Conservation (phyloP, 2,329 filamentous ascomycete genomes). For the Aspergillus ibericus region DNA sequence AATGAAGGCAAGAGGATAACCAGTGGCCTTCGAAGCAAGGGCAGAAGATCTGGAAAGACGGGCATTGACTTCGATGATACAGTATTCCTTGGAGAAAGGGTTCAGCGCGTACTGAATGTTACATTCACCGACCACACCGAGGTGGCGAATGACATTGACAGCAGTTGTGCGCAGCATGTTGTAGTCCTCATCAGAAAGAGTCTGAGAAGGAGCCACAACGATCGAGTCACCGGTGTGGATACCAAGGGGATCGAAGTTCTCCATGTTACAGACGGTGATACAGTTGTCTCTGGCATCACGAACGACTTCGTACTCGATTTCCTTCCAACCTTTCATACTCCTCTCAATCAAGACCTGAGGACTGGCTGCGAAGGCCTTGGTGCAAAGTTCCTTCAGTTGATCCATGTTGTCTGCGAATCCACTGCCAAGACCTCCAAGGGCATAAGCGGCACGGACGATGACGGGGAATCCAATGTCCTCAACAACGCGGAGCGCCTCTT, state of each 20-base stretch:
- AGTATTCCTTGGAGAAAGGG: slow-evolving; percentile 92
- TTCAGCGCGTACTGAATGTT: slow-evolving; percentile 99
- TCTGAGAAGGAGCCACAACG: slow-evolving; percentile 95
- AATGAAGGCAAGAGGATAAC: slow-evolving; percentile 93
- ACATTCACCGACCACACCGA: slow-evolving; percentile 96
- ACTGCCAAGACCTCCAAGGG: slow-evolving; percentile 89
- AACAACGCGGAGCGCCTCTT: slow-evolving; percentile 85
- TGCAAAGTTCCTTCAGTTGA: slow-evolving; percentile 82
- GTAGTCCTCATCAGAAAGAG: slow-evolving; percentile 95
- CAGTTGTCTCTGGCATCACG: slow-evolving; percentile 95
- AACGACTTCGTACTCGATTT: slow-evolving; percentile 98
- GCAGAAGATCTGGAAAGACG: slow-evolving; percentile 93
- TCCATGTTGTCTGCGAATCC: slow-evolving; percentile 89
- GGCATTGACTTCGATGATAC: slow-evolving; percentile 98
- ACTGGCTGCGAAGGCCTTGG: slow-evolving; percentile 91
- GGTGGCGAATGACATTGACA: slow-evolving; percentile 93
- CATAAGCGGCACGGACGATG: slow-evolving; percentile 95
- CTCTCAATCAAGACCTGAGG: slow-evolving; percentile 95
- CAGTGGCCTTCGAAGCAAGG: slow-evolving; percentile 93
- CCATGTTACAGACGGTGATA: slow-evolving; percentile 99
- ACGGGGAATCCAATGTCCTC: slow-evolving; percentile 93
- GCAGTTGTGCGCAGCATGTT: slow-evolving; percentile 98
- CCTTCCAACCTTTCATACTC: slow-evolving; percentile 99
- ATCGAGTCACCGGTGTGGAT: slow-evolving; percentile 99
- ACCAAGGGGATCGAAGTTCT: slow-evolving; percentile 97